Percentiles rank a stretch among this genome's conserved stretches.
These are phyloP conservation scores for Salvia splendens DNA, from an alignment of 257 asterid genomes.

Conservation along the genomic window DNA sequence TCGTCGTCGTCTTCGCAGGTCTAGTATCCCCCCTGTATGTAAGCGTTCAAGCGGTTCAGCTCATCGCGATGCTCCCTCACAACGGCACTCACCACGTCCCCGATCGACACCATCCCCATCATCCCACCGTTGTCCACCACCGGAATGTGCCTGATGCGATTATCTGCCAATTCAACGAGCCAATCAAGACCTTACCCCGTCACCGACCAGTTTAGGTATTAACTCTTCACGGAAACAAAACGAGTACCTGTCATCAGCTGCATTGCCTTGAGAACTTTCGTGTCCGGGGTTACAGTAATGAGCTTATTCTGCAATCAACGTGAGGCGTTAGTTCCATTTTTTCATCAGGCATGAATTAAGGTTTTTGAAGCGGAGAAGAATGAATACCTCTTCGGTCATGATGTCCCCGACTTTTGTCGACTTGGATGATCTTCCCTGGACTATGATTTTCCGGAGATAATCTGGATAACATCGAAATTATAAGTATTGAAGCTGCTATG, in stretches of 20 bases:
- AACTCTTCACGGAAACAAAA: constrained; percentile 3
- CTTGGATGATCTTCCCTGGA: constrained; percentile 94
- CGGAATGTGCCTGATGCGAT: constrained; percentile 90
- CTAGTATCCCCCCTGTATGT: constrained; percentile 89
- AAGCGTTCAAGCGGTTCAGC: constrained; percentile 77
- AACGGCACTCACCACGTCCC: constrained; percentile 96
- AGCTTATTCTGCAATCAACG: constrained; percentile 75
- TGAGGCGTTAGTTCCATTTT: not conserved
- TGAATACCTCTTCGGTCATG: constrained; percentile 95
- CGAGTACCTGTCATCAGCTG: constrained; percentile 84
- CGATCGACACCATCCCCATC: constrained; percentile 95
- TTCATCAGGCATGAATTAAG: not conserved
- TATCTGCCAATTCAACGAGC: constrained; percentile 48
- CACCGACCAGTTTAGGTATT: not conserved
- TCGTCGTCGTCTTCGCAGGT: constrained; percentile 43
- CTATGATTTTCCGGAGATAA: constrained; percentile 93
- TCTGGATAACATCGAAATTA: constrained; percentile 45
- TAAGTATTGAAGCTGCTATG: not conserved
- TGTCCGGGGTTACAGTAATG: constrained; percentile 79
- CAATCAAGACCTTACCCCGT: not conserved
- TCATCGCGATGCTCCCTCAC: constrained; percentile 87
- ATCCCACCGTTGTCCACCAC: constrained; percentile 65
- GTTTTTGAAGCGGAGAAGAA: not conserved
- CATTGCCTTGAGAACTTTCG: constrained; percentile 94
- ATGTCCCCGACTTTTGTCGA: constrained; percentile 96